phyloP scores from a whole-genome alignment of 2,329 filamentous ascomycete species.

The Monosporascus sp. region DNA sequence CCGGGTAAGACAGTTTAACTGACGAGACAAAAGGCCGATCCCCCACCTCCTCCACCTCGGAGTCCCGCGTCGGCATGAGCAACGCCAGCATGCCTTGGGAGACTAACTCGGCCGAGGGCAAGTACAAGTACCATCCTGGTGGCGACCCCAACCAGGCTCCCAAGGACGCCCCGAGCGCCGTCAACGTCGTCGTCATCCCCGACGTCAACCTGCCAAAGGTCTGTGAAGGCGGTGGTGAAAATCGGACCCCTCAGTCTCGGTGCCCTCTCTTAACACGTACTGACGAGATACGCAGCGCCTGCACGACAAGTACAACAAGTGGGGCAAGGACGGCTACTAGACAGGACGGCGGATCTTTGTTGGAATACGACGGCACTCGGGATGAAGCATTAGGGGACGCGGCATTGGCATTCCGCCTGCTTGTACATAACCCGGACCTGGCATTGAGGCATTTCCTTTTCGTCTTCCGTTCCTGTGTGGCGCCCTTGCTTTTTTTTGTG shows the following conservation, averaged over 20 bases:
- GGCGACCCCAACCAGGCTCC: slow-evolving; percentile 70
- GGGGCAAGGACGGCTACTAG: slow-evolving; percentile 92
- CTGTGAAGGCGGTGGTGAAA: slow-evolving; percentile 23
- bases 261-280: background rate
- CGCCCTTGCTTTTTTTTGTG: background rate
- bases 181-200: slow-evolving; percentile 92
- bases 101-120: slow-evolving; percentile 55
- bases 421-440: background rate
- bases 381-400: background rate
- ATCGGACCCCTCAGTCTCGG: background rate
- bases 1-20: background rate
- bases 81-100: slow-evolving; percentile 89
- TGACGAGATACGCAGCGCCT: slow-evolving; percentile 55
- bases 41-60: slow-evolving; percentile 79
- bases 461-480: background rate
- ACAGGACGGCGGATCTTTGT: background rate
- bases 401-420: background rate
- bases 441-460: background rate
- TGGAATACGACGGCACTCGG: background rate
- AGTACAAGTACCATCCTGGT: slow-evolving; percentile 78
- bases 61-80: slow-evolving; percentile 69
- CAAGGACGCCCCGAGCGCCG: slow-evolving; percentile 86
- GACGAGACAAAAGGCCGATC: slow-evolving; percentile 56
- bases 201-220: slow-evolving; percentile 90
- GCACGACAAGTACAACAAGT: slow-evolving; percentile 99